These are phyloP conservation scores for Crepidotus sp. DNA, from an alignment of 1,284 basidiomycete genomes.

Conservation along the genomic window DNA sequence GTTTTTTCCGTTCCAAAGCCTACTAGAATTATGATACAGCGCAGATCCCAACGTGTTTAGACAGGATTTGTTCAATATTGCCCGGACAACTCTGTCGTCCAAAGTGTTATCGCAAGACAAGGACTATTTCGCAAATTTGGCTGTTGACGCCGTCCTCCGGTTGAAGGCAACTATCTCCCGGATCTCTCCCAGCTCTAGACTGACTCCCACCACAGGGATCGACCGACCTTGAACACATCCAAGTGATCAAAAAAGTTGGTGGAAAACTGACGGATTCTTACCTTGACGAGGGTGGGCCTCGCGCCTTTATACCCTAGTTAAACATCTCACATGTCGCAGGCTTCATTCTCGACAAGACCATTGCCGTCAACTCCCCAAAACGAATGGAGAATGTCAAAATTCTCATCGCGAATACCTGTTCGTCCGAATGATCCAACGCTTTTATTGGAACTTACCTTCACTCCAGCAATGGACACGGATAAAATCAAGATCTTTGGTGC, in stretches of 20 bases:
- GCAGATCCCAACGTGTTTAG: constrained; percentile 73
- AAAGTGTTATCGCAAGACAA: constrained; percentile 98
- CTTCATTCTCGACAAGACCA: constrained; percentile 97
- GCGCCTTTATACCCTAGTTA: not conserved
- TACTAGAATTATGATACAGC: constrained; percentile 29
- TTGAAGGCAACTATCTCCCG: constrained; percentile 54
- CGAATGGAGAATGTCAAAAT: constrained; percentile 94
- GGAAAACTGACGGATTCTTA: constrained; percentile 98
- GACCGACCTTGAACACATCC: constrained; percentile 96
- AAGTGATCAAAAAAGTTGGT: constrained; percentile 99
- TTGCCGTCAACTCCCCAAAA: constrained; percentile 93
- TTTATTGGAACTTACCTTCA: not conserved
- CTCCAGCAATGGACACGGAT: constrained; percentile 95
- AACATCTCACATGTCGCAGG: constrained; percentile 36
- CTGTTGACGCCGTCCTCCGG: constrained; percentile 93
- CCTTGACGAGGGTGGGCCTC: constrained; percentile 78
- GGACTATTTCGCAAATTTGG: constrained; percentile 97
- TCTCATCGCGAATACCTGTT: constrained; percentile 94
- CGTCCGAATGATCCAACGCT: constrained; percentile 23
- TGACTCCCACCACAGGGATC: constrained; percentile 54
- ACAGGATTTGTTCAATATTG: constrained; percentile 92
- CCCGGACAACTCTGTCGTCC: constrained; percentile 90
- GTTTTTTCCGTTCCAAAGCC: not conserved
- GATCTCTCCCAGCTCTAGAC: not conserved
- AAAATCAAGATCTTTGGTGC: constrained; percentile 99